Conservation (phyloP, 306 rosid genomes). For the Coriaria nepalensis region DNA sequence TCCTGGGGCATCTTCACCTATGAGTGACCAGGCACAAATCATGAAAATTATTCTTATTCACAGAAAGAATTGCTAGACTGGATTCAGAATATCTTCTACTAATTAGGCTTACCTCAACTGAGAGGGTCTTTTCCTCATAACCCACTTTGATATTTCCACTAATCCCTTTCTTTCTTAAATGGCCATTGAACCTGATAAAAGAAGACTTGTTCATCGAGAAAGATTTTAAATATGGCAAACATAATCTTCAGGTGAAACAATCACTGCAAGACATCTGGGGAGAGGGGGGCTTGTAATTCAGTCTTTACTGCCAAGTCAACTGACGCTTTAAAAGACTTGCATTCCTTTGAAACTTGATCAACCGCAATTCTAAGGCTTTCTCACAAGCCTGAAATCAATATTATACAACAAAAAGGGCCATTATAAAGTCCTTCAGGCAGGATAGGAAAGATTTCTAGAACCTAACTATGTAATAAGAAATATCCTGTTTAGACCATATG, state of each 20-base stretch:
- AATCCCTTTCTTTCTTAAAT: constrained; percentile 77
- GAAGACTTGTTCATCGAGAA: constrained; percentile 8
- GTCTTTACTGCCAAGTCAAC: constrained; percentile 72
- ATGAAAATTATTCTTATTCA: not conserved
- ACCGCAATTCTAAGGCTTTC: constrained; percentile 41
- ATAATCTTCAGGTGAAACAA: constrained; percentile 3
- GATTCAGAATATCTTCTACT: not conserved
- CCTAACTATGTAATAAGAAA: too few relatives aligned
- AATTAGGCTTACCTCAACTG: constrained; percentile 50
- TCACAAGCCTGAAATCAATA: constrained; percentile 44
- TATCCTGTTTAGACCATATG: too few relatives aligned
- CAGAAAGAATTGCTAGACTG: too few relatives aligned
- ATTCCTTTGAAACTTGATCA: constrained; percentile 45
- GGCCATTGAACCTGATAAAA: constrained; percentile 51
- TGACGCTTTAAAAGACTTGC: constrained; percentile 50
- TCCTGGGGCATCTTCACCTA: constrained; percentile 97
- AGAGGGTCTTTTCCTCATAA: constrained; percentile 60
- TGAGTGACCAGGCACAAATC: constrained; percentile 7
- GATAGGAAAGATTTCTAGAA: not conserved
- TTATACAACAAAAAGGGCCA: not conserved
- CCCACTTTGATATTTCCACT: constrained; percentile 57
- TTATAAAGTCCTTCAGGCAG: not conserved
- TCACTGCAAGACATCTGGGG: constrained; percentile 4
- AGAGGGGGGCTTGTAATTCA: constrained; percentile 4
- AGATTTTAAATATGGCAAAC: not conserved